phyloP scores from a whole-genome alignment of 164 flowering plant species.

The Brasenia schreberi region DNA sequence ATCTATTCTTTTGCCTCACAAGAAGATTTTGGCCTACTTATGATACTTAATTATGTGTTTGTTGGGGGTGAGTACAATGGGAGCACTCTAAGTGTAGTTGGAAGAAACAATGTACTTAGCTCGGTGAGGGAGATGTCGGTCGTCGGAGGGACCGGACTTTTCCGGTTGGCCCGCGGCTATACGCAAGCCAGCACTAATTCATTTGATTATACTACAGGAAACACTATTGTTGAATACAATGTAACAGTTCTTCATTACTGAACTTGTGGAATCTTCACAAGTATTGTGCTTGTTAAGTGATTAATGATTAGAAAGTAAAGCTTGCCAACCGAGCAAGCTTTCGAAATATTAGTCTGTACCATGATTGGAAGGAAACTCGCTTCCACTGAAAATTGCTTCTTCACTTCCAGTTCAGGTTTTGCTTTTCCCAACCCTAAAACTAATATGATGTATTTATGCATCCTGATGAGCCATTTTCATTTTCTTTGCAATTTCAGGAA shows the following conservation, averaged over 20 bases:
- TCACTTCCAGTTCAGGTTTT: too few species aligned
- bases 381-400: too few species aligned
- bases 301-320: too few species aligned
- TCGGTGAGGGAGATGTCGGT: background rate
- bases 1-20: background rate
- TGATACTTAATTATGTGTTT: background rate
- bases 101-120: background rate
- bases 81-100: conserved; percentile 1
- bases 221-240: background rate
- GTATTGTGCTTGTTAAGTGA: background rate
- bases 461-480: too few species aligned
- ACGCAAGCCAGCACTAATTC: background rate
- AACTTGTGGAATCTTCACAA: background rate
- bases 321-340: too few species aligned
- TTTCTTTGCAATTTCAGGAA: too few species aligned
- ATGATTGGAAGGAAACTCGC: too few species aligned
- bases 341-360: too few species aligned
- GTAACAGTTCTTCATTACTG: background rate
- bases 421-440: too few species aligned
- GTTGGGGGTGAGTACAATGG: conserved; percentile 1
- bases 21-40: background rate
- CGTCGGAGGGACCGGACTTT: background rate
- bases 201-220: background rate
- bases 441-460: too few species aligned
- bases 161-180: conserved; percentile 1